Percentiles rank a stretch among this genome's conserved stretches.
Conservation (phyloP, 163 green algal species). For the Coccomyxa subellipsoidea region DNA sequence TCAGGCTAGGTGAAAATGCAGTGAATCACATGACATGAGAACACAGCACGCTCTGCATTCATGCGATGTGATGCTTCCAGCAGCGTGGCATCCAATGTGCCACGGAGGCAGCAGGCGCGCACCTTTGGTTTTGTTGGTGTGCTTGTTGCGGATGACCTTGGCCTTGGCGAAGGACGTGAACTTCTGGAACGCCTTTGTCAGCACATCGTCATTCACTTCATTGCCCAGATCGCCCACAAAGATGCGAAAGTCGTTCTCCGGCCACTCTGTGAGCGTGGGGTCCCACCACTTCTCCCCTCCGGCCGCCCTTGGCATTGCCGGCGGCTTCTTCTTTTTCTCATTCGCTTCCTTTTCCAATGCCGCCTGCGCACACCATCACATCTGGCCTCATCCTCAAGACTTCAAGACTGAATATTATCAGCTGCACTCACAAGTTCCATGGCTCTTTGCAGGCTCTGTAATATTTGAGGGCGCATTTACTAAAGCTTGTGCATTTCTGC, state of each 20-base stretch:
- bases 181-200: conserved; percentile 83
- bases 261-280: conserved; percentile 77
- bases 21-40: too few species aligned
- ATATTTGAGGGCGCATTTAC: neutral
- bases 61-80: too few species aligned
- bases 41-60: too few species aligned
- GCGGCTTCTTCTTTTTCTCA: conserved; percentile 36
- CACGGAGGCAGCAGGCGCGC: neutral
- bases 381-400: neutral
- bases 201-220: conserved; percentile 87
- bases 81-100: neutral
- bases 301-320: conserved; percentile 50
- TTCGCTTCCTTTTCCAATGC: conserved; percentile 21
- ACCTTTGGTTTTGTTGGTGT: conserved; percentile 84
- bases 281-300: conserved; percentile 80
- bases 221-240: conserved; percentile 97
- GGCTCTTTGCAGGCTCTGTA: neutral
- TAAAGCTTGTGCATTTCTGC: neutral
- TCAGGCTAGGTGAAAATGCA: too few species aligned
- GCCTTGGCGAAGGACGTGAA: conserved; percentile 87
- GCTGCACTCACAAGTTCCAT: too few species aligned
- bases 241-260: conserved; percentile 92
- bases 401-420: neutral
- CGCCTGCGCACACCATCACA: conserved; percentile 1
- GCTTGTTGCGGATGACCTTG: conserved; percentile 77